A percentile compares a stretch with the other conserved stretches of the same genome.
These are phyloP conservation scores for Phytophthora syringae DNA, from an alignment of 352 stramenopile species.

Conservation along the genomic window DNA sequence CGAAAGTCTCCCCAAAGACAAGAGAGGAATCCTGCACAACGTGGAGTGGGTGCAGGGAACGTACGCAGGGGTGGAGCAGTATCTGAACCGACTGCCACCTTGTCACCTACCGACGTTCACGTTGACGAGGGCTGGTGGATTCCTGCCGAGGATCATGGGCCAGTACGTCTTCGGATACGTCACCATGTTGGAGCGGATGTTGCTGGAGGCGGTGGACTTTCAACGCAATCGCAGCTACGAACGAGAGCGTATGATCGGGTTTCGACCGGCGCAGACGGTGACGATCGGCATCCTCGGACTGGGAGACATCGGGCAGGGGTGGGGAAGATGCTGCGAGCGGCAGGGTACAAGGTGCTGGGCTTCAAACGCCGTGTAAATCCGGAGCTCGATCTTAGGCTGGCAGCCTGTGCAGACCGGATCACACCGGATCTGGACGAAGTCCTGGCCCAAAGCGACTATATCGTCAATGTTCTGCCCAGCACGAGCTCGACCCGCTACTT, in stretches of 20 bases:
- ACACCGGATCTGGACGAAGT: conserved; percentile 60
- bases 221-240: conserved; percentile 51
- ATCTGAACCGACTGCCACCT: conserved; percentile 44
- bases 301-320: conserved; percentile 71
- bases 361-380: conserved; percentile 61
- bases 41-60: conserved; percentile 74
- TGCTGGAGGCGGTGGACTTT: conserved; percentile 51
- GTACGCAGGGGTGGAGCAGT: conserved; percentile 71
- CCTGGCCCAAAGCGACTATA: conserved; percentile 66
- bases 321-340: conserved; percentile 48
- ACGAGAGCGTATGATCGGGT: conserved; percentile 43
- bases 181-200: conserved; percentile 66
- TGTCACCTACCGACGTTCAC: conserved; percentile 40
- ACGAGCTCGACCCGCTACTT: conserved; percentile 78
- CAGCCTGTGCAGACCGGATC: conserved; percentile 40
- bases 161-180: conserved; percentile 75
- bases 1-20: conserved; percentile 31
- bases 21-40: conserved; percentile 45
- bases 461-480: conserved; percentile 89
- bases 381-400: conserved; percentile 10
- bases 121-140: conserved; percentile 63
- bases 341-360: conserved; percentile 70
- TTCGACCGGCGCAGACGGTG: conserved; percentile 53
- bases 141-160: conserved; percentile 58
- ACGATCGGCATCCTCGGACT: conserved; percentile 66